A percentile compares a stretch with the other conserved stretches of the same genome.
These are phyloP conservation scores for Wallemia hederae DNA, from an alignment of 1,284 basidiomycete genomes.

Conservation along the genomic window DNA sequence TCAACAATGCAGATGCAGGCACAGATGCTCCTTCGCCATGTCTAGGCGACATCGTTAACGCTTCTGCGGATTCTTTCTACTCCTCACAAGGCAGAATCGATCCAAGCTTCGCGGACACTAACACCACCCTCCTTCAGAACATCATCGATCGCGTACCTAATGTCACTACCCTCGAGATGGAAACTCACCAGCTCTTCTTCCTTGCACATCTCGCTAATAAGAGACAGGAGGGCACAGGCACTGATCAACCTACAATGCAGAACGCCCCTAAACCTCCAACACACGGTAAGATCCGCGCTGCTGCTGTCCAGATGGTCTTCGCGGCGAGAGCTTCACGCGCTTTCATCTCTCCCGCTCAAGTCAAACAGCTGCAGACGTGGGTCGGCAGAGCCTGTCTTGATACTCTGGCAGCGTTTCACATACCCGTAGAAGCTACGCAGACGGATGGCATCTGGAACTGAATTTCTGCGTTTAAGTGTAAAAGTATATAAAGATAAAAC, in stretches of 20 bases:
- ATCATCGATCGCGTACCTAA: slow-evolving; percentile 24
- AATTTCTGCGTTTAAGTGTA: no score
- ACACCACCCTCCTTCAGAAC: slow-evolving; percentile 30
- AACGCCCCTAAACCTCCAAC: slow-evolving; percentile 8
- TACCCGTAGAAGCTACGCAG: not conserved
- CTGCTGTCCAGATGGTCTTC: slow-evolving; percentile 54
- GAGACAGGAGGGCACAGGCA: slow-evolving; percentile 15
- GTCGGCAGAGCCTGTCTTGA: slow-evolving; percentile 26
- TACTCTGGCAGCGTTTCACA: slow-evolving; percentile 18
- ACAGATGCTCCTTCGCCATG: slow-evolving; percentile 21
- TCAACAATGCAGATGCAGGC: slow-evolving; percentile 22
- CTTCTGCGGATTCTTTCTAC: slow-evolving; percentile 56
- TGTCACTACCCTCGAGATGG: slow-evolving; percentile 47
- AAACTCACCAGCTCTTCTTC: slow-evolving; percentile 46
- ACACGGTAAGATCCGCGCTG: slow-evolving; percentile 28
- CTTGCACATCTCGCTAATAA: slow-evolving; percentile 20
- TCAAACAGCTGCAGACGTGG: slow-evolving; percentile 34
- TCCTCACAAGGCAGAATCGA: slow-evolving; percentile 48
- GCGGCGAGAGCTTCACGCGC: slow-evolving; percentile 42
- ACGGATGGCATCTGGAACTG: not conserved
- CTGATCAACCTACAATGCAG: slow-evolving; percentile 9
- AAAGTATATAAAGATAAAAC: no score
- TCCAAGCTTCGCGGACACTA: slow-evolving; percentile 45
- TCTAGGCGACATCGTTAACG: slow-evolving; percentile 27
- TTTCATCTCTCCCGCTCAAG: slow-evolving; percentile 43